A percentile compares a stretch with the other conserved stretches of the same genome.
Evolutionary conservation across 805 yeast species (phyloP).

Genomic region (Saccharomycopsis sp.): DNA sequence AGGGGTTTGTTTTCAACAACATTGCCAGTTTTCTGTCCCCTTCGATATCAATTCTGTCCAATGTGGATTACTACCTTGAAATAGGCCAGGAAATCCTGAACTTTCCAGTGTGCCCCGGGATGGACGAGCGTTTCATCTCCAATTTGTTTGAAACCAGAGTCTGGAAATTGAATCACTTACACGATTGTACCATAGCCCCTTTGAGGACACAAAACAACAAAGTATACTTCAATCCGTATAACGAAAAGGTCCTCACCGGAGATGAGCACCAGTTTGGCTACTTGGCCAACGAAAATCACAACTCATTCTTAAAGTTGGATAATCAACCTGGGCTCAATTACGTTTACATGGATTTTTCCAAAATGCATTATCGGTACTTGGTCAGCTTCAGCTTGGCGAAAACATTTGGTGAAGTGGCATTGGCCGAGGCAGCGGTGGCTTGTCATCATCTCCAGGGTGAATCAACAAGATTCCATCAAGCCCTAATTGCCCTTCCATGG

Average conservation of each 20-base stretch:
- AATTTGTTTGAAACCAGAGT: no score
- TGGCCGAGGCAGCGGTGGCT: no score
- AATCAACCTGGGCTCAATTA: not conserved
- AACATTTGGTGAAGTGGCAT: constrained; percentile 5
- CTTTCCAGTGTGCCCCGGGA: no score
- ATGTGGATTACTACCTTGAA: no score
- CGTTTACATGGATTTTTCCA: not conserved
- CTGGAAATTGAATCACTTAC: constrained; percentile 1
- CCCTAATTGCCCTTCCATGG: no score
- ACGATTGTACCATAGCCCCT: constrained; percentile 5
- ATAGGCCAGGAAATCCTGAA: no score
- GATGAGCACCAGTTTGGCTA: constrained; percentile 7
- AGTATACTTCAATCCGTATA: not conserved
- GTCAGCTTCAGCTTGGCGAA: not conserved
- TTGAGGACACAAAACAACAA: not conserved
- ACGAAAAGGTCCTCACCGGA: constrained; percentile 1
- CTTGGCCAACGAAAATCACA: not conserved
- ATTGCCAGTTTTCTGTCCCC: no score
- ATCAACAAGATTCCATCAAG: no score
- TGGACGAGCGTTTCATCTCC: no score
- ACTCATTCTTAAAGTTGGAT: not conserved
- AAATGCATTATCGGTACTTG: not conserved
- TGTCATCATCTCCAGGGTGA: no score
- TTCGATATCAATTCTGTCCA: no score
- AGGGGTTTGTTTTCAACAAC: constrained; percentile 5